These are phyloP conservation scores for Catunica adiposa DNA, from an alignment of 2,329 filamentous ascomycete genomes.

Conservation along the genomic window DNA sequence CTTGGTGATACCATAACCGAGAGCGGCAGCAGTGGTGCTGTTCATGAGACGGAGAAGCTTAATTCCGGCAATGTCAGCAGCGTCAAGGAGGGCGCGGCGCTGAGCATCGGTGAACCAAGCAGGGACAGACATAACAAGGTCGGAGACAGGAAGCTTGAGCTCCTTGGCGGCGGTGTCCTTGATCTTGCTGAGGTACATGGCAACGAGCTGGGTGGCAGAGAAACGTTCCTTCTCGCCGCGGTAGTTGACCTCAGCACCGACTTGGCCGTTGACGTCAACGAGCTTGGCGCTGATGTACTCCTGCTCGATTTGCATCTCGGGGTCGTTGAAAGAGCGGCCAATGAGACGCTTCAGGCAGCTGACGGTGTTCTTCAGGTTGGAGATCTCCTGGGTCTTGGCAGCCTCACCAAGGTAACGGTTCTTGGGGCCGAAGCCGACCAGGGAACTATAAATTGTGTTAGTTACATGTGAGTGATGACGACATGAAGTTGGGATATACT, in stretches of 20 bases:
- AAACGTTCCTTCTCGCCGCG: slow-evolving; percentile 90
- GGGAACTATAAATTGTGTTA: slow-evolving; percentile 39
- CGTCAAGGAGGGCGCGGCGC: slow-evolving; percentile 76
- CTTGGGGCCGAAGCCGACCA: slow-evolving; percentile 92
- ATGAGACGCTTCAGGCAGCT: slow-evolving; percentile 80
- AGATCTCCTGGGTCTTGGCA: slow-evolving; percentile 97
- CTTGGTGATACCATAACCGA: slow-evolving; percentile 97
- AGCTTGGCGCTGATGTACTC: slow-evolving; percentile 74
- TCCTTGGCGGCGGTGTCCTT: slow-evolving; percentile 75
- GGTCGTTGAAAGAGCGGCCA: slow-evolving; percentile 72
- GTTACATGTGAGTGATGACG: slow-evolving; percentile 11
- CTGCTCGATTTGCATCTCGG: slow-evolving; percentile 86
- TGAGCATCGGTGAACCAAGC: slow-evolving; percentile 96
- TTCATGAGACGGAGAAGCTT: slow-evolving; percentile 92
- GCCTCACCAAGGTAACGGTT: slow-evolving; percentile 85
- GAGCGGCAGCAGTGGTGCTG: slow-evolving; percentile 87
- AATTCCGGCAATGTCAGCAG: slow-evolving; percentile 80
- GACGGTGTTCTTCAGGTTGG: slow-evolving; percentile 98
- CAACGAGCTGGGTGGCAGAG: slow-evolving; percentile 80
- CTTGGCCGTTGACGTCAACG: slow-evolving; percentile 82
- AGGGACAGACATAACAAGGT: slow-evolving; percentile 86
- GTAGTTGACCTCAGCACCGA: slow-evolving; percentile 86
- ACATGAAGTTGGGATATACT: not conserved
- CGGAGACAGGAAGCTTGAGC: slow-evolving; percentile 77
- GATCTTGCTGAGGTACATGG: slow-evolving; percentile 93